Evolutionary conservation across 2,329 filamentous ascomycete species (phyloP), one percentile per base, ranked within the genome.

Genomic region (Nannizzia gypsea): DNA sequence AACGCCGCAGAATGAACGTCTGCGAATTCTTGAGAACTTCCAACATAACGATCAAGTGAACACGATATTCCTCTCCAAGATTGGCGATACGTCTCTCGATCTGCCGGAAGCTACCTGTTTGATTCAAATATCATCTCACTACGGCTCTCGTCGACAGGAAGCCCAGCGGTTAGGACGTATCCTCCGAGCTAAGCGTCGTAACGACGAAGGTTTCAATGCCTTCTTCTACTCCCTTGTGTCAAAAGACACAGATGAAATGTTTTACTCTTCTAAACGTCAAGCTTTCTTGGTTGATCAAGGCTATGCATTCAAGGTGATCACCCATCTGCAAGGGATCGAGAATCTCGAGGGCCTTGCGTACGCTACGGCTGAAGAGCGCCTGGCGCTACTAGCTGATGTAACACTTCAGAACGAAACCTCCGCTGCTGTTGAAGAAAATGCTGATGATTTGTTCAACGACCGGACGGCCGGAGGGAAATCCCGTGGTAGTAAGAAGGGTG

Each of bases 221-320:
- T 99, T 97, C 74, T 99, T 99, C 78, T 99, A 99, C 76, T 95
- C 90, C 0, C 81, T 99, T 0, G 93, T 99, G 2, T 95, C 89
- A 4, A 97, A 97, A 72, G 93, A 99, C 70, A 99, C 93, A 0
- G 87, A 91, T 63, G 93, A 99, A 72, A 97, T 99, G 92, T 93
- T 86, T 71, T 99, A 96, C 73, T 96, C 92, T 0, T 91, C 90
- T 3, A 97, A 96, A 74, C 83, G 93, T 8, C 93, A 99, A 73
- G 92, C 93, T 0, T 99, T 99, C 77, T 80, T 99, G 0, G 91
- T 99, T 22, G 93, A 99, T 66, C 93, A 99, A 74, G 93, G 93
- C 8, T 99, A 99, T 71, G 92, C 93, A 0, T 99, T 99, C 81
- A 97, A 97, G 72, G 92, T 97, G 63, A 99, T 99, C 71, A 99